Evolutionary conservation across 2,329 filamentous ascomycete species (phyloP).

Genomic region (Sphaerostilbella broomeana): DNA sequence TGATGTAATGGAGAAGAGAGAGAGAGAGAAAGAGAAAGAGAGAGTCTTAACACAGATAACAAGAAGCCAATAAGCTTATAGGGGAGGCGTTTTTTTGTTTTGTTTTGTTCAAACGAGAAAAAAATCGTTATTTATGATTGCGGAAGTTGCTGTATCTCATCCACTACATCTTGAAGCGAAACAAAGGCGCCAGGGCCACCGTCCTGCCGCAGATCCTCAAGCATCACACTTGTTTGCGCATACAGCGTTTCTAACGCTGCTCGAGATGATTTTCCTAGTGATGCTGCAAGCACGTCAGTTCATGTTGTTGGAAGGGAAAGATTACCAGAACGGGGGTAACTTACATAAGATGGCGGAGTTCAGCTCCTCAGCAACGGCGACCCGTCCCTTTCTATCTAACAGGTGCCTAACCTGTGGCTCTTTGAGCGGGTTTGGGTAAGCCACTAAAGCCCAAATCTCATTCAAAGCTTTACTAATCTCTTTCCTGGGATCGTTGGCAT

Average conservation of each 20-base stretch:
- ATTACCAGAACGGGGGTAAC: constrained; percentile 28
- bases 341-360: constrained; percentile 87
- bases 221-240: constrained; percentile 76
- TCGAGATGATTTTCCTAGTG: constrained; percentile 80
- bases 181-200: constrained; percentile 80
- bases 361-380: constrained; percentile 81
- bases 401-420: constrained; percentile 70
- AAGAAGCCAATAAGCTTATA: too few relatives aligned
- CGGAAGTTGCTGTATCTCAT: constrained; percentile 37
- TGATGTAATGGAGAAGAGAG: background rate
- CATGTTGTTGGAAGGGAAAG: background rate
- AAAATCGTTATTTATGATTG: constrained; percentile 14
- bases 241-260: constrained; percentile 80
- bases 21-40: too few relatives aligned
- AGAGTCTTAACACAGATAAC: too few relatives aligned
- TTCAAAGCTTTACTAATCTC: constrained; percentile 68
- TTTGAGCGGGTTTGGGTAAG: constrained; percentile 74
- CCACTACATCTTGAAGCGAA: constrained; percentile 47
- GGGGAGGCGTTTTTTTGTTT: too few relatives aligned
- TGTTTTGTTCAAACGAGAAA: too few relatives aligned
- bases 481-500: constrained; percentile 60
- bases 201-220: constrained; percentile 74
- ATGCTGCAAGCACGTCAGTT: constrained; percentile 50
- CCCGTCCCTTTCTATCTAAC: constrained; percentile 67
- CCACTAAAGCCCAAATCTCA: constrained; percentile 83